Conservation (phyloP, 2,329 filamentous ascomycete species). For the Colletotrichum sp. region DNA sequence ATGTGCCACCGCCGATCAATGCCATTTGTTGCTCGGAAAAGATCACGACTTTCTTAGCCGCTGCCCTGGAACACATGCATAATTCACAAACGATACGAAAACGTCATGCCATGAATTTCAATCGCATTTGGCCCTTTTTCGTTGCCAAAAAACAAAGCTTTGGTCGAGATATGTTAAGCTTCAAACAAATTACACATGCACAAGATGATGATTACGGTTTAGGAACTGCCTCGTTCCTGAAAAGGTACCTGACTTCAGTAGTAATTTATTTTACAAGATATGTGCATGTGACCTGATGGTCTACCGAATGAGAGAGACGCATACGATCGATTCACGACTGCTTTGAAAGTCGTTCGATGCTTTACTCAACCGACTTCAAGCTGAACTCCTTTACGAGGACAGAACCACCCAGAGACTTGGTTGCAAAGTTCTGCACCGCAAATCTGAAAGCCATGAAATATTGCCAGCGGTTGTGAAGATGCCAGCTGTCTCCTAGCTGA, state of each 20-base stretch:
- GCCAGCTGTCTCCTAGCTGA: constrained; percentile 36
- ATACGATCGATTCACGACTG: background rate
- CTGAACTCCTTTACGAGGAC: constrained; percentile 5
- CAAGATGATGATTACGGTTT: accelerated
- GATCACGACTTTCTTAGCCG: too few relatives aligned
- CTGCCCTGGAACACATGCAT: too few relatives aligned
- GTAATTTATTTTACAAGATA: accelerated
- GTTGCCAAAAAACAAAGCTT: accelerated
- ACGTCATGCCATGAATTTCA: accelerated
- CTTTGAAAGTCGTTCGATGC: accelerated
- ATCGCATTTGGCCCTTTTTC: accelerated
- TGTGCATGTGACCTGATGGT: background rate
- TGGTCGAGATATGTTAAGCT: accelerated
- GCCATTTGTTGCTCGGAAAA: too few relatives aligned
- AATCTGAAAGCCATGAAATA: constrained; percentile 55
- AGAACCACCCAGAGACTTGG: constrained; percentile 30
- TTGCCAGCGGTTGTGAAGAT: constrained; percentile 43
- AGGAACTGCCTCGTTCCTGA: accelerated
- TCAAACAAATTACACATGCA: accelerated
- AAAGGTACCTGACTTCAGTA: accelerated
- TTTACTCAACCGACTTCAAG: background rate
- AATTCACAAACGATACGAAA: background rate
- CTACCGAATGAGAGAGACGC: background rate
- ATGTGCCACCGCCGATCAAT: background rate
- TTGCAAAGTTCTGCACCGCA: constrained; percentile 55